Base-by-base conservation (phyloP, 2,329 filamentous ascomycete genomes). In the Penicillium sp. region DNA sequence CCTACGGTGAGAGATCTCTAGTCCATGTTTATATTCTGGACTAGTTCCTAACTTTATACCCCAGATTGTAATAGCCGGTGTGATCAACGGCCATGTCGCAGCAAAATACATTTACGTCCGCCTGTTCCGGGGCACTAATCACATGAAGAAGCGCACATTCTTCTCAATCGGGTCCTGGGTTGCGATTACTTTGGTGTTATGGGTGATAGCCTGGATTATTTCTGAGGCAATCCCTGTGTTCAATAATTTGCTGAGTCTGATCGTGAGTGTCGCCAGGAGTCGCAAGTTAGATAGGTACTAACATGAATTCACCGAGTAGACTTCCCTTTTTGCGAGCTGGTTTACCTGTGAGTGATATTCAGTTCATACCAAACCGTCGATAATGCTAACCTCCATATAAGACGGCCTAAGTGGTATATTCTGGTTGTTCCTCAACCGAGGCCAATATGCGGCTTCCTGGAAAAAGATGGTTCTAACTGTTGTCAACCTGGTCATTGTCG, bases 181-280 rank as follows among this genome's bases (percentile, higher is more conserved):
- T 16, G 76, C 58, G 2, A 81, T 89, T 31, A 79, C 81, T 2
- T 66, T 79, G 0, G 67, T 66, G 10, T 69, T 83, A 20, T 89
- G 85, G 82, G 61, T 82, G 3, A 60, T 87, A 16, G 83, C 85
- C 1, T 88, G 84, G 78, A 67, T 89, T 49, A 85, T 90, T 55
- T 85, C 87, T 5, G 83, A 87, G 68, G 83, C 84, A 0, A 85
- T 90, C 3, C 88, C 88, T 1, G 82, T 85, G 43, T 90, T 90
- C 75, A 84, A 83, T 63, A 78, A 84, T 42, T 74, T 90, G 8
- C 73, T 90, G 16, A 82, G 82, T 4, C 73, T 89, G 31, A 82
- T 89, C 61, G 58, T 69, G 64, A 42, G 57, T 55, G 11, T 51
- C 5, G 16, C 9, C 0, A 4, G 20, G 8, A 13, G 10, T 3